Conservation (phyloP, 257 asterid species). For the Echium plantagineum region DNA sequence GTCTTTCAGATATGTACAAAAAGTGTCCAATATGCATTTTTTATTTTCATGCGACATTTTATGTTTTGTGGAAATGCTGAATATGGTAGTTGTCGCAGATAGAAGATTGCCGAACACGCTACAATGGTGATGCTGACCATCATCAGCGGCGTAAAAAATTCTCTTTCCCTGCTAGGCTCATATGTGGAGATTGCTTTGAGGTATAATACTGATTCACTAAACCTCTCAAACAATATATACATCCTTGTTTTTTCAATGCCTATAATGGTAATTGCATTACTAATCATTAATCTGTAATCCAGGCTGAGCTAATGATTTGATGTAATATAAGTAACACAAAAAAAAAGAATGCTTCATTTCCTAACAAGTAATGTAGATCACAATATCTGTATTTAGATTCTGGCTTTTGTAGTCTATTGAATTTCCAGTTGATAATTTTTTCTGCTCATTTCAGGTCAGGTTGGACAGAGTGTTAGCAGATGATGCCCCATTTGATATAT, state of each 20-base stretch:
- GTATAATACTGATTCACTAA: constrained; percentile 17
- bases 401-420: neutral
- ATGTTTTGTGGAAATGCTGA: neutral
- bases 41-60: neutral
- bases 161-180: constrained; percentile 91
- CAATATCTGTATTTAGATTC: no score
- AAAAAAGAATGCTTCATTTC: neutral
- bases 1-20: neutral
- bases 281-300: no score
- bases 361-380: no score
- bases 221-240: neutral
- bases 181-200: constrained; percentile 97
- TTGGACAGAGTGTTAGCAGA: constrained; percentile 73
- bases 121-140: constrained; percentile 98
- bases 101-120: constrained; percentile 93
- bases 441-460: constrained; percentile 41
- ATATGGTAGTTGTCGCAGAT: constrained; percentile 35
- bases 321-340: no score
- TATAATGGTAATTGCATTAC: neutral
- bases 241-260: neutral
- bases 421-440: constrained; percentile 7
- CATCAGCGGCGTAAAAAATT: constrained; percentile 85
- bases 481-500: constrained; percentile 91
- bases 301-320: neutral
- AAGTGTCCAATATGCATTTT: neutral